Evolutionary conservation across 1,284 basidiomycete genomes (phyloP).

Genomic region (Athelia psychrophila): DNA sequence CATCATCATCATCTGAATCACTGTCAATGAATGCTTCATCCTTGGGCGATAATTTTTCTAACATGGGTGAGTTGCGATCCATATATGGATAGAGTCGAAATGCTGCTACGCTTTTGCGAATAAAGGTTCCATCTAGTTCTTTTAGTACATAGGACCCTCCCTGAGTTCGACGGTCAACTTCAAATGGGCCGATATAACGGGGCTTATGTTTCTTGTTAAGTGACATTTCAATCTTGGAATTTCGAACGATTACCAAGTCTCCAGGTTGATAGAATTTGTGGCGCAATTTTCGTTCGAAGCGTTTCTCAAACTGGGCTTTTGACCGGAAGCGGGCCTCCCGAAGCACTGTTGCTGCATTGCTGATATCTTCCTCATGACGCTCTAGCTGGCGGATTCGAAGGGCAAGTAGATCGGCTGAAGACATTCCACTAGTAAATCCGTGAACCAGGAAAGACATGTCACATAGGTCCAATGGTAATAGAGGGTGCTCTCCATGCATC

Average conservation of each 20-base stretch:
- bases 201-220: conserved; percentile 16
- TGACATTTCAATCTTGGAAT: too few relatives aligned
- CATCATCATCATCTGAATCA: too few relatives aligned
- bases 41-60: too few relatives aligned
- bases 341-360: not conserved
- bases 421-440: conserved; percentile 20
- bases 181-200: conserved; percentile 22
- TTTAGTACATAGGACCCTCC: conserved; percentile 19
- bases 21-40: too few relatives aligned
- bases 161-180: too few relatives aligned
- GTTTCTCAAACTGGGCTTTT: conserved; percentile 3
- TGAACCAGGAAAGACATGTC: too few relatives aligned
- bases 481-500: conserved; percentile 26
- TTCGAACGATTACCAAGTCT: too few relatives aligned
- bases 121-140: conserved; percentile 26
- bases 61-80: conserved; percentile 1
- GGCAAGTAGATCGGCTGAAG: conserved; percentile 20
- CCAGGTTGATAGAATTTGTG: too few relatives aligned
- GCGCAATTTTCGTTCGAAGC: conserved; percentile 11
- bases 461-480: conserved; percentile 30
- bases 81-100: conserved; percentile 28
- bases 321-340: too few relatives aligned
- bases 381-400: conserved; percentile 17
- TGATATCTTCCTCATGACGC: not conserved
- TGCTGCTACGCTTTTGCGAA: conserved; percentile 20